These are phyloP conservation scores for Calocybe gangraenosa DNA, from an alignment of 768 basidiomycete genomes.

Conservation along the genomic window DNA sequence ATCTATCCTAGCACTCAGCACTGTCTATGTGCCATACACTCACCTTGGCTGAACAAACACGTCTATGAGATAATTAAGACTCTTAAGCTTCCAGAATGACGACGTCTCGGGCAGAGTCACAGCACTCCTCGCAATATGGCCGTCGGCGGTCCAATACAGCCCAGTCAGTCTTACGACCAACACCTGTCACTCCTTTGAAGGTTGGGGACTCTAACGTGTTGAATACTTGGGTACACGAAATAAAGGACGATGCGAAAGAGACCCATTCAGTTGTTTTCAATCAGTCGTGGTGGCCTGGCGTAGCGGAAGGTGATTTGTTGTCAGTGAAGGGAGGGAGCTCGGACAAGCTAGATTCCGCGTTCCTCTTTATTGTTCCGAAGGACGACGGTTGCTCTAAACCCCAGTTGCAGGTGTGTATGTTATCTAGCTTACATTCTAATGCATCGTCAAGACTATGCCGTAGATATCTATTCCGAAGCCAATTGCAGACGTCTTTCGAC, in stretches of 20 bases:
- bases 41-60: too few relatives aligned
- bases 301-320: slow-evolving; percentile 71
- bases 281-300: slow-evolving; percentile 73
- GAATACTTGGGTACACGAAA: slow-evolving; percentile 73
- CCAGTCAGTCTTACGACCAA: slow-evolving; percentile 56
- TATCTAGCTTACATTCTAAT: not conserved
- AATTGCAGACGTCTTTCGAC: slow-evolving; percentile 64
- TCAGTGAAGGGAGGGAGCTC: slow-evolving; percentile 43
- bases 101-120: slow-evolving; percentile 61
- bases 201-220: slow-evolving; percentile 60
- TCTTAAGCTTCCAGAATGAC: too few relatives aligned
- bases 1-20: too few relatives aligned
- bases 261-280: slow-evolving; percentile 62
- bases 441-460: not conserved
- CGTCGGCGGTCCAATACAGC: slow-evolving; percentile 74
- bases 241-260: slow-evolving; percentile 36
- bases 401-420: slow-evolving; percentile 53
- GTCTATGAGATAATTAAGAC: too few relatives aligned
- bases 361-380: slow-evolving; percentile 62
- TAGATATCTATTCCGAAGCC: slow-evolving; percentile 76
- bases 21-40: too few relatives aligned
- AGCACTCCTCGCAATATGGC: slow-evolving; percentile 42
- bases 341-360: slow-evolving; percentile 36
- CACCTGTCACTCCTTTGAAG: slow-evolving; percentile 41
- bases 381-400: slow-evolving; percentile 59